Percentiles rank a stretch among this genome's conserved stretches.
Conservation (phyloP, 495 filamentous ascomycete genomes). For the Massariosphaeria phaeospora region DNA sequence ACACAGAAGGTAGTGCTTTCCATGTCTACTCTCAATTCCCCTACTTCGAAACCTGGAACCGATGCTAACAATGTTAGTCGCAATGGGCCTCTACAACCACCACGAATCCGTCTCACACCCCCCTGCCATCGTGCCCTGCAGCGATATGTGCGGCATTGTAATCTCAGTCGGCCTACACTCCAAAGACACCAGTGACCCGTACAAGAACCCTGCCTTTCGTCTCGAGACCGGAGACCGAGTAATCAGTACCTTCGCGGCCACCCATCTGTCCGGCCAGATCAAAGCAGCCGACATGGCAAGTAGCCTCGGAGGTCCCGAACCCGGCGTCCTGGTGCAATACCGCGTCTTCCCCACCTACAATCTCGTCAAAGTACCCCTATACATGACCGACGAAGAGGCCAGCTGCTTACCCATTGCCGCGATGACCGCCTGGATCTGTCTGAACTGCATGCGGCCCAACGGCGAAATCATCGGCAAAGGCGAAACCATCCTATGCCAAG, state of each 20-base stretch:
- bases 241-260: constrained; percentile 43
- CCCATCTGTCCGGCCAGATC: constrained; percentile 43
- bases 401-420: constrained; percentile 44
- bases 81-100: constrained; percentile 55
- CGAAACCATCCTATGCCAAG: constrained; percentile 45
- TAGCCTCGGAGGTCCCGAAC: constrained; percentile 37
- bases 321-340: constrained; percentile 45
- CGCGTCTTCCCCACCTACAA: constrained; percentile 41
- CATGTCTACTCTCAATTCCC: background rate
- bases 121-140: constrained; percentile 41
- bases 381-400: constrained; percentile 44
- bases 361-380: constrained; percentile 41
- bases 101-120: constrained; percentile 44
- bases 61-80: constrained; percentile 39
- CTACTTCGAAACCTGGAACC: background rate
- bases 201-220: constrained; percentile 14
- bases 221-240: constrained; percentile 44
- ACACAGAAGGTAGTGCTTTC: constrained; percentile 45
- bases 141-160: constrained; percentile 46
- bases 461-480: constrained; percentile 28
- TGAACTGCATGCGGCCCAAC: constrained; percentile 45
- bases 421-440: constrained; percentile 47
- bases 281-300: constrained; percentile 35
- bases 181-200: constrained; percentile 7
- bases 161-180: constrained; percentile 29